Base-by-base conservation (phyloP, 768 basidiomycete genomes). In the Lactifluus subvellereus region DNA sequence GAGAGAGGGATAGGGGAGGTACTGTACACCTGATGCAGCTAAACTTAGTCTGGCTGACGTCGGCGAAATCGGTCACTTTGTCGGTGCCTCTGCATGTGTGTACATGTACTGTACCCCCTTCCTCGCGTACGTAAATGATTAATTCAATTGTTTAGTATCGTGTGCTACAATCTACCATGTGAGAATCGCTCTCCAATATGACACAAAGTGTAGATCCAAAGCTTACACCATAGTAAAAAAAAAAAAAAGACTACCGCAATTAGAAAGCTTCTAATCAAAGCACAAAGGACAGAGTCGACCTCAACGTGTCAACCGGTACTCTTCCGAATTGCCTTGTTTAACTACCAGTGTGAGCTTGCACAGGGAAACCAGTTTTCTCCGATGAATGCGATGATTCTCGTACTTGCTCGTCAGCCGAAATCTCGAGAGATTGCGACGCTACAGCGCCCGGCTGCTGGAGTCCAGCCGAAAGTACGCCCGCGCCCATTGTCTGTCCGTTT, bases 251-350 rank as follows among this genome's bases (percentile, higher is more conserved):
- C 30, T 32, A 32, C 30, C 49, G 27, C 49, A 30, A 57, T 37
- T 48, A 57, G n/a, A 47, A 57, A 20, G 11, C 56, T 47, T 57
- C 56, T 57, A 57, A 47, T 20, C 56, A 30, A 18, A 22, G 13
- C 16, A 2, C 56, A 57, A 48, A 13, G n/a, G 45, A 10, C n/a
- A n/a, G 8, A 45, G n/a, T 18, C 6, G n/a, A 43, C 3, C 16
- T 43, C 18, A 47, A 20, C 7, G 11, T 48, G 47, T 6, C 9
- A 48, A 11, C 9, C 43, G 3, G 6, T 10, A 10, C 11, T n/a
- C 45, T 16, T 20, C n/a, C n/a, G n/a, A 45, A 48, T 5, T 27
- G 3, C 16, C 47, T 0, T 27, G 22, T 16, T 48, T 9, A 48
- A 27, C 47, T 48, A 27, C 47, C 22, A 4, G 22, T 48, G 11